Percentiles rank a stretch among this genome's conserved stretches.
Evolutionary conservation across 306 rosid species (phyloP).

Genomic region (Calophaca sinica): DNA sequence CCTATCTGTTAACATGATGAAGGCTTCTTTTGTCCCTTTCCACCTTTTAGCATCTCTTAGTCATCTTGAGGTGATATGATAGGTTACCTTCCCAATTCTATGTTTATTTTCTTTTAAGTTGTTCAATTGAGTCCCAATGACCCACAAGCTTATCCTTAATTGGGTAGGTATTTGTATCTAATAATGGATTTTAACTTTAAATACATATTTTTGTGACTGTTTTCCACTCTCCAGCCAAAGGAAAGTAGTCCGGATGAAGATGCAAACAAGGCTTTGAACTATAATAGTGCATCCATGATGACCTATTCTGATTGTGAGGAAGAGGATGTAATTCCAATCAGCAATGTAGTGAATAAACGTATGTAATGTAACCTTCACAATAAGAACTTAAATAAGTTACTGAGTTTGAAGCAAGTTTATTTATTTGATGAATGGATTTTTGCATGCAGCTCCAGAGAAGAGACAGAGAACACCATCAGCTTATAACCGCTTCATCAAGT

Average conservation of each 20-base stretch:
- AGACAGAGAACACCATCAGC: constrained; percentile 98
- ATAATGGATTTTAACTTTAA: background rate
- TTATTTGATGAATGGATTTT: constrained; percentile 19
- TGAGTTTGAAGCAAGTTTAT: constrained; percentile 1
- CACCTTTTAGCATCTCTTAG: constrained; percentile 78
- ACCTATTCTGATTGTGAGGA: constrained; percentile 74
- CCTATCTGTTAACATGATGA: constrained; percentile 85
- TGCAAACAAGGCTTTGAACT: constrained; percentile 54
- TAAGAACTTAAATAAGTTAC: background rate
- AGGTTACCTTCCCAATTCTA: constrained; percentile 19
- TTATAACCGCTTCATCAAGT: constrained; percentile 92
- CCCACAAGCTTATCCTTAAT: background rate
- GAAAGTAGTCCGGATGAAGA: constrained; percentile 59
- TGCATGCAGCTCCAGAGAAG: constrained; percentile 82
- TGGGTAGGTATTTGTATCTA: background rate
- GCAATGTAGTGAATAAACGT: constrained; percentile 78
- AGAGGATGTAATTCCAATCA: constrained; percentile 60
- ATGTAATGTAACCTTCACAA: constrained; percentile 48
- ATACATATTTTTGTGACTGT: constrained; percentile 2
- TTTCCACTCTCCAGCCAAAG: constrained; percentile 57
- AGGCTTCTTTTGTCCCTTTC: constrained; percentile 83
- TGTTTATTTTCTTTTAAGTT: constrained; percentile 14
- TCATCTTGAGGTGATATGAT: constrained; percentile 55
- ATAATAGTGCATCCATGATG: constrained; percentile 50
- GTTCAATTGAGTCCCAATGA: constrained; percentile 8